Evolutionary conservation across 495 filamentous ascomycete genomes (phyloP).

Genomic region (Pseudoneurospora amorphoporcata): DNA sequence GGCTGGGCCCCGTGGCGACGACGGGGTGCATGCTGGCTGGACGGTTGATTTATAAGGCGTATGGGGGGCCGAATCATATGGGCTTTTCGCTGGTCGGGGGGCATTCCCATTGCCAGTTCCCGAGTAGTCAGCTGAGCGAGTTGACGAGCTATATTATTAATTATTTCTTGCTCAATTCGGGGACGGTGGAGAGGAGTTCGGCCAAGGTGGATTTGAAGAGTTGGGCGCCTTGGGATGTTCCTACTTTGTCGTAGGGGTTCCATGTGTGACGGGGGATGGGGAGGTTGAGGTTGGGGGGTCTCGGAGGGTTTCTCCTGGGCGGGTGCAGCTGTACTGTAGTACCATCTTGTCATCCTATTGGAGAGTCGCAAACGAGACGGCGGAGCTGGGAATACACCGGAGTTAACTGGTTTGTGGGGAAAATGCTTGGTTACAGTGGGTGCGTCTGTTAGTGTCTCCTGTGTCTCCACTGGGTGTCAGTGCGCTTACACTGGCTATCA

Average conservation of each 20-base stretch:
- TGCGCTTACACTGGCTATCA: not conserved
- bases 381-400: not conserved
- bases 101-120: slow-evolving; percentile 48
- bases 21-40: slow-evolving; percentile 47
- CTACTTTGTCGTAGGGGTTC: slow-evolving; percentile 23
- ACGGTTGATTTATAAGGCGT: slow-evolving; percentile 39
- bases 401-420: not conserved
- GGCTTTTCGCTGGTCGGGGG: slow-evolving; percentile 44
- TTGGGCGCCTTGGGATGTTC: slow-evolving; percentile 35
- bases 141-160: slow-evolving; percentile 44
- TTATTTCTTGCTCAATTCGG: slow-evolving; percentile 27
- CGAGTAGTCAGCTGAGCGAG: slow-evolving; percentile 35
- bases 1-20: slow-evolving; percentile 41
- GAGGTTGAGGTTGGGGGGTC: not conserved
- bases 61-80: slow-evolving; percentile 41
- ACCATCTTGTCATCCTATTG: not conserved
- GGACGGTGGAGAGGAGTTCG: slow-evolving; percentile 31
- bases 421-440: not conserved
- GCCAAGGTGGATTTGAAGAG: slow-evolving; percentile 21
- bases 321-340: not conserved
- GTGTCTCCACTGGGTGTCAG: not conserved
- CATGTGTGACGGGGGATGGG: not conserved
- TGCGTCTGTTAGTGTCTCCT: not conserved
- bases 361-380: not conserved
- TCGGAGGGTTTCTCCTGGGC: not conserved